Base-by-base conservation (phyloP, 176 grass and related monocot species). In the Ampelocalamus luodianensis region DNA sequence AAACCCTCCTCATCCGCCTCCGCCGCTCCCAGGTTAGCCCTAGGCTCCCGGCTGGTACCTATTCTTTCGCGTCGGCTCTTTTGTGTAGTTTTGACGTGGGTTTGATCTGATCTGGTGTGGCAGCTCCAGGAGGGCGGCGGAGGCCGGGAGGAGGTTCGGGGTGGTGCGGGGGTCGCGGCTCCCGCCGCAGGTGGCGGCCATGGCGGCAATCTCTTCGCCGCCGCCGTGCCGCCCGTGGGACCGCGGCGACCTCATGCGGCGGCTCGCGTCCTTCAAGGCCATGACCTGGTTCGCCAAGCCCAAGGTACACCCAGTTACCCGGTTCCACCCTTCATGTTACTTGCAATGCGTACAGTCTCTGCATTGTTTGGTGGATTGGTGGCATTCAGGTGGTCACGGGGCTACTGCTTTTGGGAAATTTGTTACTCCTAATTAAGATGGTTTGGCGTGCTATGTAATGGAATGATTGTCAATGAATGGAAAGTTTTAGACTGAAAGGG, bases 251-350 rank as follows among this genome's bases (percentile, higher is more conserved):
- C 91, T 99, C 26, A 87, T 94, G 78, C 89, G 93, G 20, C 83
- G 93, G 16, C 84, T 99, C 29, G 66, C 86, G 38, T 84, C 96
- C 1, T 99, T 99, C 93, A 99, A 99, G 85, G 96, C 96, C 78
- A 99, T 99, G 96, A 99, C 96, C 74, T 99, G 93, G 96, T 99
- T 99, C 54, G 96, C 89, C 71, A 99, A 99, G 74, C 96, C 96
- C 58, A 96, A 63, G 60, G 60, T 99, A 88, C 22, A 81, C 81
- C 8, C 39, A 26, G 12, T 71, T 61, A 72, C 73, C 8, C 23
- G 24, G 3, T 79, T 61, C 37, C 12, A 46, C 8, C 18, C 17
- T 38, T 73, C 36, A 17, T 75, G 43, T 71, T 65, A 46, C 29
- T 51, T 65, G 70, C 43, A 18, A 46, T 83, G 18, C 20, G 42